Evolutionary conservation across 2,329 filamentous ascomycete species (phyloP).

Genomic region (Aspergillus sp.): DNA sequence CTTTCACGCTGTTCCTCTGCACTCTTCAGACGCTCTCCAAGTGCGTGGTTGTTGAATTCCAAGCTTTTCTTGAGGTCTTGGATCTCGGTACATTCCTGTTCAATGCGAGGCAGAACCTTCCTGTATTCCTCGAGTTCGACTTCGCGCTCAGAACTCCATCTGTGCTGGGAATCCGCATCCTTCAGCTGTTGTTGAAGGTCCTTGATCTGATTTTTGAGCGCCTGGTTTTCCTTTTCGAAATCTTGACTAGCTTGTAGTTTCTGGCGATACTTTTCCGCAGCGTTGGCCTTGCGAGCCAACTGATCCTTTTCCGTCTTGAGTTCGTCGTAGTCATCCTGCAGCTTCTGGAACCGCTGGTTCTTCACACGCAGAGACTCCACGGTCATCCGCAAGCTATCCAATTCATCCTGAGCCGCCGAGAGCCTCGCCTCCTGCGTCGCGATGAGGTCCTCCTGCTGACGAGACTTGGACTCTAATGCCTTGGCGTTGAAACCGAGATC

Average conservation of each 20-base stretch:
- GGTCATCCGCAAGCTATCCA: slow-evolving; percentile 39
- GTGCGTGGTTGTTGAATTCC: slow-evolving; percentile 43
- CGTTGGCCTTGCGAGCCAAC: slow-evolving; percentile 42
- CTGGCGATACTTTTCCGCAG: slow-evolving; percentile 44
- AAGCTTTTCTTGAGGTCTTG: slow-evolving; percentile 43
- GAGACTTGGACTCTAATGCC: slow-evolving; percentile 44
- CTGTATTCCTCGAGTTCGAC: slow-evolving; percentile 40
- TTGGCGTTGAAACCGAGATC: slow-evolving; percentile 42
- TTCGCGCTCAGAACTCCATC: slow-evolving; percentile 34
- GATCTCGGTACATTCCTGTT: slow-evolving; percentile 43
- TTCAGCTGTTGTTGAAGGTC: slow-evolving; percentile 43
- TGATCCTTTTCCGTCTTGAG: slow-evolving; percentile 43
- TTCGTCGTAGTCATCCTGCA: slow-evolving; percentile 46
- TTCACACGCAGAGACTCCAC: slow-evolving; percentile 40
- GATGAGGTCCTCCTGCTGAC: slow-evolving; percentile 63
- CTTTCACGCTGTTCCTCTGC: slow-evolving; percentile 38
- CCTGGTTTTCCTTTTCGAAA: slow-evolving; percentile 43
- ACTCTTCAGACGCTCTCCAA: slow-evolving; percentile 38
- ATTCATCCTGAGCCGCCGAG: slow-evolving; percentile 44
- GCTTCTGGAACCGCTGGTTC: slow-evolving; percentile 39
- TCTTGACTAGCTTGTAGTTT: slow-evolving; percentile 45
- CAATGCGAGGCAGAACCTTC: slow-evolving; percentile 40
- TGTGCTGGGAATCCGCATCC: slow-evolving; percentile 37
- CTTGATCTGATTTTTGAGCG: slow-evolving; percentile 40
- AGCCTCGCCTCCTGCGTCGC: slow-evolving; percentile 62